Evolutionary conservation across 805 yeast genomes (phyloP).

Genomic region (Cyberlindnera veronae): DNA sequence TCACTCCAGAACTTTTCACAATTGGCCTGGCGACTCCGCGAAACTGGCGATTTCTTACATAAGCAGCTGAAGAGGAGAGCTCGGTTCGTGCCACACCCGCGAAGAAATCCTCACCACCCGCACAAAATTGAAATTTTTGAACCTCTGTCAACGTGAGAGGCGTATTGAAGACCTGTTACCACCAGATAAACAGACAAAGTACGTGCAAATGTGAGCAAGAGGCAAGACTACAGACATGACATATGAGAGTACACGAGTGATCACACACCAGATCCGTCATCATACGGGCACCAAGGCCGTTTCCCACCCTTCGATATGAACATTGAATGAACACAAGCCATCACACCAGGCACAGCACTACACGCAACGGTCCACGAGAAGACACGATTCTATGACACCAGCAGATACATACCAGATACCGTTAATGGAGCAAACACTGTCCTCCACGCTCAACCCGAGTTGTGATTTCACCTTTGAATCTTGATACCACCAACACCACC

Average conservation of each 20-base stretch:
- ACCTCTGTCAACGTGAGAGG: conserved; percentile 7
- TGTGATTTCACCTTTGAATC: too few relatives aligned
- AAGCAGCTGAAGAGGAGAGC: conserved; percentile 3
- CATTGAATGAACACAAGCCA: too few relatives aligned
- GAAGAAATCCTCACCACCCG: conserved; percentile 15
- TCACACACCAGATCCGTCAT: too few relatives aligned
- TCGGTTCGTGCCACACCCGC: conserved; percentile 14
- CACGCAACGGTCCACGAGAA: too few relatives aligned
- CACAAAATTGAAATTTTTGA: conserved; percentile 29
- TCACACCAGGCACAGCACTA: too few relatives aligned
- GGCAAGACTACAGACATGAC: conserved; percentile 2
- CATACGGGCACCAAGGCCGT: too few relatives aligned
- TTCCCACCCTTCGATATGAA: too few relatives aligned
- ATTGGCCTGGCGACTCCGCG: conserved; percentile 1
- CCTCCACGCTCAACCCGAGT: too few relatives aligned
- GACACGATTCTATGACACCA: too few relatives aligned
- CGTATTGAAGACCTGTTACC: conserved; percentile 1
- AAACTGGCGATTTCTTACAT: conserved; percentile 4
- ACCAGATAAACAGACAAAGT: conserved; percentile 26
- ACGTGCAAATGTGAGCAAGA: conserved; percentile 15
- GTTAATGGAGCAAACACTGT: too few relatives aligned
- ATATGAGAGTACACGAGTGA: background rate
- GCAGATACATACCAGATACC: too few relatives aligned
- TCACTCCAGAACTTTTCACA: conserved; percentile 3
- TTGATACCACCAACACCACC: too few relatives aligned